These are phyloP conservation scores for Cryptosporidium viatorum DNA, from an alignment of 169 alveolate species.

Conservation along the genomic window DNA sequence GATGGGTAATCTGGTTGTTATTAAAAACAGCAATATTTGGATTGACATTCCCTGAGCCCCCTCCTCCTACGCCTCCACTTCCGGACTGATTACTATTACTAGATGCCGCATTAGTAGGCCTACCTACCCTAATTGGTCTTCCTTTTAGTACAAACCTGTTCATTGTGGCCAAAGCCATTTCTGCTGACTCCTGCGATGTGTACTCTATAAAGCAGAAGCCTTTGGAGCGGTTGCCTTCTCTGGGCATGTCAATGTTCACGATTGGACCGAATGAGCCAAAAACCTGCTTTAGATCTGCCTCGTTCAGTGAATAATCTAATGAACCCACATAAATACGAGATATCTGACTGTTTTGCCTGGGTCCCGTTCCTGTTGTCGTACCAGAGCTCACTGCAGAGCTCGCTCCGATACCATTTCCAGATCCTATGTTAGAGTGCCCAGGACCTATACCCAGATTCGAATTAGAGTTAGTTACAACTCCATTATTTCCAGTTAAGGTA, in stretches of 20 bases:
- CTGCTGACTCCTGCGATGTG: constrained; percentile 82
- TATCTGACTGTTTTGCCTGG: constrained; percentile 74
- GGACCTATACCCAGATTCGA: constrained; percentile 25
- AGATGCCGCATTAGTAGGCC: constrained; percentile 79
- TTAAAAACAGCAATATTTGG: constrained; percentile 54
- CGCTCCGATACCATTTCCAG: neutral
- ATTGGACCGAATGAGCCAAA: constrained; percentile 81
- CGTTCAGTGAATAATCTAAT: constrained; percentile 81
- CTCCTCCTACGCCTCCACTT: constrained; percentile 26
- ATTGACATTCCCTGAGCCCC: constrained; percentile 40
- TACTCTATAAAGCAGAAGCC: constrained; percentile 83
- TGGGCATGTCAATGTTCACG: constrained; percentile 81
- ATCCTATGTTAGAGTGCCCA: constrained; percentile 11
- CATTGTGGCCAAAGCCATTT: constrained; percentile 82
- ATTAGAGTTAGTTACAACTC: constrained; percentile 1
- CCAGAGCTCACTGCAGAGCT: neutral
- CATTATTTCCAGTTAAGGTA: constrained; percentile 1
- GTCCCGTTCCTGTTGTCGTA: constrained; percentile 5
- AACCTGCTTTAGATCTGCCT: constrained; percentile 78
- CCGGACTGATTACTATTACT: constrained; percentile 9
- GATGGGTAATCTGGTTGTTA: constrained; percentile 53
- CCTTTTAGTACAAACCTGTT: constrained; percentile 80
- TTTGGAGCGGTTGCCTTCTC: constrained; percentile 83
- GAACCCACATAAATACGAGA: constrained; percentile 82
- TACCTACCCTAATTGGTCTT: constrained; percentile 80